These are phyloP conservation scores for Buxus sempervirens DNA, from an alignment of 164 flowering plant genomes.

Conservation along the genomic window DNA sequence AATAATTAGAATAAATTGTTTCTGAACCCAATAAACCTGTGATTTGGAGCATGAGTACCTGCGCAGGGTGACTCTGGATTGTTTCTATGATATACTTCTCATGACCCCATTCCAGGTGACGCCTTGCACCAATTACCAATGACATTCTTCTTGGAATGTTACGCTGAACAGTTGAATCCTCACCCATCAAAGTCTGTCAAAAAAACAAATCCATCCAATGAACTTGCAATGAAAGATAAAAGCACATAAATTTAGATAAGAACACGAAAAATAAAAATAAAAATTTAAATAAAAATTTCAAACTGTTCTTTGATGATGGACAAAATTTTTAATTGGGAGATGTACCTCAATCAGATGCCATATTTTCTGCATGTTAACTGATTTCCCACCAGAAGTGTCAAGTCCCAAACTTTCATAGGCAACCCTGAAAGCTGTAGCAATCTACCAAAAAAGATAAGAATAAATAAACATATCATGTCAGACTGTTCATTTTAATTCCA, in stretches of 20 bases:
- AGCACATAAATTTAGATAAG: background rate
- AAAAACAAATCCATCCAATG: background rate
- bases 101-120: constrained; percentile 94
- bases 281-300: background rate
- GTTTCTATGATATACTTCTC: constrained; percentile 85
- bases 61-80: constrained; percentile 93
- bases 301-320: background rate
- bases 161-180: constrained; percentile 37
- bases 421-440: constrained; percentile 77
- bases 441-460: constrained; percentile 36
- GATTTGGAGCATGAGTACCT: constrained; percentile 35
- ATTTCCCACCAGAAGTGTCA: constrained; percentile 66
- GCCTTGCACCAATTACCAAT: constrained; percentile 81
- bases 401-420: constrained; percentile 74
- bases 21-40: background rate
- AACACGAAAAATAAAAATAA: background rate
- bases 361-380: constrained; percentile 90
- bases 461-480: background rate
- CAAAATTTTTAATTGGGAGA: background rate
- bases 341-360: constrained; percentile 93
- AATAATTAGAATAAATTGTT: background rate
- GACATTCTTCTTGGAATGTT: constrained; percentile 77
- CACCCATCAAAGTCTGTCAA: constrained; percentile 64
- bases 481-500: background rate
- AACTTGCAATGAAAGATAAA: background rate